Percentiles rank a stretch among this genome's conserved stretches.
Conservation (phyloP, 106 monocot genomes). For the Agapanthus africanus region DNA sequence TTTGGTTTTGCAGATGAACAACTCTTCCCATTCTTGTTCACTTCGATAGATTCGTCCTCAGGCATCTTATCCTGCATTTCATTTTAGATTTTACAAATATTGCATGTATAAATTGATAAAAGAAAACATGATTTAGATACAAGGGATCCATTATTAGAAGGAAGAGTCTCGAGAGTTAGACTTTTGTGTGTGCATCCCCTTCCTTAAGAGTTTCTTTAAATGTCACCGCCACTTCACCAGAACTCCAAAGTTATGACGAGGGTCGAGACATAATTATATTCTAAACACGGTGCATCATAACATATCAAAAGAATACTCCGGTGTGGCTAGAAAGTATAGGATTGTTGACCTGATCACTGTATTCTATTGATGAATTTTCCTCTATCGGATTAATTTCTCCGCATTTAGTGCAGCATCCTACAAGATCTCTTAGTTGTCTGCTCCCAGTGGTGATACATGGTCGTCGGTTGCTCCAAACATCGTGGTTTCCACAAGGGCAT, state of each 20-base stretch:
- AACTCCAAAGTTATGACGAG: too few relatives aligned
- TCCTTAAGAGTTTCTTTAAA: too few relatives aligned
- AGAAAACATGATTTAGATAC: not conserved
- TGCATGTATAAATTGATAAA: too few relatives aligned
- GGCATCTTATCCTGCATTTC: conserved; percentile 11
- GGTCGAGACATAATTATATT: too few relatives aligned
- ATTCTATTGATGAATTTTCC: not conserved
- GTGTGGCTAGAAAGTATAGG: not conserved
- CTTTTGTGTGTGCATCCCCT: too few relatives aligned
- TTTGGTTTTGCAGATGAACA: conserved; percentile 7
- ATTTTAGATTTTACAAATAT: not conserved
- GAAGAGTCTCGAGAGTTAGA: too few relatives aligned
- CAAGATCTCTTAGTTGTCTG: conserved; percentile 15
- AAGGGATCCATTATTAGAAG: not conserved
- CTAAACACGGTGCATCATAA: not conserved
- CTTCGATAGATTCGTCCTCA: conserved; percentile 1
- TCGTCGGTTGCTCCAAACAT: conserved; percentile 25
- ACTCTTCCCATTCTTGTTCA: conserved; percentile 4
- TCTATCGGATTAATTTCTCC: not conserved
- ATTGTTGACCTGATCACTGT: too few relatives aligned
- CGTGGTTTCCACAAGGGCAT: conserved; percentile 21
- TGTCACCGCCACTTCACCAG: too few relatives aligned
- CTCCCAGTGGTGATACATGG: conserved; percentile 30
- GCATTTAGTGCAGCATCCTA: conserved; percentile 4
- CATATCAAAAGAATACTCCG: not conserved